Conservation (phyloP, 768 basidiomycete species). For the Pleurotus tuoliensis region DNA sequence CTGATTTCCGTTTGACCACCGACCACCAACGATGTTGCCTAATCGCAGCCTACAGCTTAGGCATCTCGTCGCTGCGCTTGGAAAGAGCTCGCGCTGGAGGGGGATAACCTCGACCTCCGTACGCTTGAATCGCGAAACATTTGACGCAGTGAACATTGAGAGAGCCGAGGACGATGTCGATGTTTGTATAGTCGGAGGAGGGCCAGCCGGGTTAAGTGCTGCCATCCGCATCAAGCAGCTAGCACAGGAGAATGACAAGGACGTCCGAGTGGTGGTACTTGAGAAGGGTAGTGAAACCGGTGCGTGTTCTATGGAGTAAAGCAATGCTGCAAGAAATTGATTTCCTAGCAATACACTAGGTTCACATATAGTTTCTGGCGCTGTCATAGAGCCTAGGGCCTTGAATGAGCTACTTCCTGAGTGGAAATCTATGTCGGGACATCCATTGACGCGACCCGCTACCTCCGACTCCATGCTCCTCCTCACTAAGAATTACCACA, state of each 20-base stretch:
- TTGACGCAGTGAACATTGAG: conserved; percentile 63
- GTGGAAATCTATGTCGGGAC: conserved; percentile 61
- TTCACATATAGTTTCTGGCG: conserved; percentile 92
- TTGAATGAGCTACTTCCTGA: conserved; percentile 87
- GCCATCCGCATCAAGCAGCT: conserved; percentile 95
- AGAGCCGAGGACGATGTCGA: conserved; percentile 90
- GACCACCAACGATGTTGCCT: not conserved
- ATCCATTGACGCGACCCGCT: conserved; percentile 81
- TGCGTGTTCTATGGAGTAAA: conserved; percentile 32
- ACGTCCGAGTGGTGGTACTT: conserved; percentile 87
- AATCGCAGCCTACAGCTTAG: not conserved
- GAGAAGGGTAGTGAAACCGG: conserved; percentile 95
- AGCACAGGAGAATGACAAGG: conserved; percentile 71
- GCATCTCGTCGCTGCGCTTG: conserved; percentile 42
- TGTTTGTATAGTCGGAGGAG: conserved; percentile 95
- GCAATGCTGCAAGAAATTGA: not conserved
- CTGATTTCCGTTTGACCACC: not conserved
- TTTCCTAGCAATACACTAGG: conserved; percentile 39
- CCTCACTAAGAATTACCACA: conserved; percentile 61
- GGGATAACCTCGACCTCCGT: conserved; percentile 28
- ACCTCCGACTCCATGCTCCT: conserved; percentile 81
- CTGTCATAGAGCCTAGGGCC: conserved; percentile 90
- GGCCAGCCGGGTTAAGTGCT: conserved; percentile 93
- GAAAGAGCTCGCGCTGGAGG: conserved; percentile 44
- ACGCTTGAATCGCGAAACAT: conserved; percentile 14